Base-by-base conservation (phyloP, 1,284 basidiomycete genomes). In the Amylostereum chailletii region DNA sequence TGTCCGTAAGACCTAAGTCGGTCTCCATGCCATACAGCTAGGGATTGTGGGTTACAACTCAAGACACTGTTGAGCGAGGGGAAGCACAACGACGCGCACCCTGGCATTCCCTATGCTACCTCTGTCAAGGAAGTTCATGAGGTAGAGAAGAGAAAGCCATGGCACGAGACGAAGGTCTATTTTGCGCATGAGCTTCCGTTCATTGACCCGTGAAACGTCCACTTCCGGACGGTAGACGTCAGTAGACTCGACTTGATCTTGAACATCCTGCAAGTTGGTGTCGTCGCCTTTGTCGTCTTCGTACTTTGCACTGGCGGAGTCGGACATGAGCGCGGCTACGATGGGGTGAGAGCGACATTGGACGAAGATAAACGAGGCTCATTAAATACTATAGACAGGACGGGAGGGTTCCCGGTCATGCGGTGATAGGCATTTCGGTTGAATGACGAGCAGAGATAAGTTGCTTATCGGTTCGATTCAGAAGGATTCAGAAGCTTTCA, bases 91-190 rank as follows among this genome's bases (percentile, higher is more conserved):
- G n/a, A 48, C 4, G 52, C 62, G 49, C 51, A 86, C 79, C 67
- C 79, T 81, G 8, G 86, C 86, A 65, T 90, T 90, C 61, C 87
- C 89, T 56, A 91, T 86, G 57, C 84, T 87, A 39, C 86, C 83
- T 50, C 89, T 77, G 65, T 91, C 89, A 45, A 84, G 64, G 65
- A 86, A 86, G 55, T 81, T 83, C 42, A 90, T 69, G 36, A 90
- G 70, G 64, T 89, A 90, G 53, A 90, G 65, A 52, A 90, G 74
- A 19, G 81, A 77, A 45, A 85, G 60, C 82, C 82, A 86, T 9
- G 83, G 83, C 40, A 85, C 71, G 51, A 85, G 71, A 19, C 74
- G 71, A 51, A 72, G 60, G 63, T 86, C 84, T 39, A 87, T 71
- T 63, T 83, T 86, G 55, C 82, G 70, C 52, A 86, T 58, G 47